phyloP scores from a whole-genome alignment of 805 yeast genomes.

The Metschnikowia reukaufii region DNA sequence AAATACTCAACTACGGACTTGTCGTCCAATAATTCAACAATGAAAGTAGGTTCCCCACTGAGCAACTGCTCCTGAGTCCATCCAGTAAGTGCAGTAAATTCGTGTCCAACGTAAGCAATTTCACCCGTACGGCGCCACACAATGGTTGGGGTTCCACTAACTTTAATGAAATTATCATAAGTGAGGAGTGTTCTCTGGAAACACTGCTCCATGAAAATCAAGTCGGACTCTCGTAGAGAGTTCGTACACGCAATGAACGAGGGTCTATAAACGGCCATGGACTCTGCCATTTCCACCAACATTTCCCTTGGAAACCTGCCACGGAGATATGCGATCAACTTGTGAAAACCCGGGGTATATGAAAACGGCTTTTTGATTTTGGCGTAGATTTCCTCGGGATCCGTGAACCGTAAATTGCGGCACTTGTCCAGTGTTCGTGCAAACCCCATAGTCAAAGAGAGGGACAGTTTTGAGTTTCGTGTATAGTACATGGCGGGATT shows the following conservation, averaged over 20 bases:
- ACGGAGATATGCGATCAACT: constrained; percentile 69
- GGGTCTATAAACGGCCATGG: constrained; percentile 89
- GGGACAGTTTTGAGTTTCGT: constrained; percentile 39
- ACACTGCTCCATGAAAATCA: constrained; percentile 94
- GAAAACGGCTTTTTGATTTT: constrained; percentile 74
- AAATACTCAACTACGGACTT: constrained; percentile 84
- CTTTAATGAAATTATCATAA: constrained; percentile 78
- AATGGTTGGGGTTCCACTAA: constrained; percentile 90
- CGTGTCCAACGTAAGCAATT: constrained; percentile 92
- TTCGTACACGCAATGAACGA: constrained; percentile 91
- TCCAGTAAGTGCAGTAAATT: constrained; percentile 86
- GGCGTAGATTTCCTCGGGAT: constrained; percentile 79
- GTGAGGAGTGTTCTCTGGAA: constrained; percentile 90
- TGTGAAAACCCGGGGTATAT: constrained; percentile 89
- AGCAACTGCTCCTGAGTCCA: constrained; percentile 76
- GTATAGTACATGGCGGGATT: constrained; percentile 45
- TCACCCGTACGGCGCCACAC: constrained; percentile 97
- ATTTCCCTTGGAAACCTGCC: constrained; percentile 67
- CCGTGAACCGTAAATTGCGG: constrained; percentile 37
- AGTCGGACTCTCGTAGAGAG: constrained; percentile 83
- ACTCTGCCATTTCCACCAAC: constrained; percentile 78
- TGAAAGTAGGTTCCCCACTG: constrained; percentile 61
- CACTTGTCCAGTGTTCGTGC: constrained; percentile 7
- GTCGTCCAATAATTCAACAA: constrained; percentile 85
- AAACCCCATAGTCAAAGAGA: constrained; percentile 51